phyloP scores from a whole-genome alignment of 2,329 filamentous ascomycete species.

The Colletotrichum gloeosporioides region DNA sequence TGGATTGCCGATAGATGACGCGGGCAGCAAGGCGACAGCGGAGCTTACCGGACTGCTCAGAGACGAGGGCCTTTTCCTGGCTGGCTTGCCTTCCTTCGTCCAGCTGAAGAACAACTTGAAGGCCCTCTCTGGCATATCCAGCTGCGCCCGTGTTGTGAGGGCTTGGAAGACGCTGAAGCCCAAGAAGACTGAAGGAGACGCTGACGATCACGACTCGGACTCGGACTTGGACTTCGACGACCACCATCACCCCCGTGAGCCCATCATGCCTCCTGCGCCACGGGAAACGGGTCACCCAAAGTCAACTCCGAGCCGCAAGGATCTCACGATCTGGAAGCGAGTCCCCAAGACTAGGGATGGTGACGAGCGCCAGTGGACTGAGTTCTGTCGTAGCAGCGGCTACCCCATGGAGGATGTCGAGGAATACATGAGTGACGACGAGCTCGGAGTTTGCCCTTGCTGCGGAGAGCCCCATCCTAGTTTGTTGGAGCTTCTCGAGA shows the following conservation, averaged over 20 bases:
- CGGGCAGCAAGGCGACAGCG: conserved; percentile 49
- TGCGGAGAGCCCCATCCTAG: conserved; percentile 44
- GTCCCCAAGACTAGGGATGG: conserved; percentile 47
- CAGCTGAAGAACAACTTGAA: conserved; percentile 45
- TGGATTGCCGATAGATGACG: conserved; percentile 55
- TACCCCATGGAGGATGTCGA: conserved; percentile 31
- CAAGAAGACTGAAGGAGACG: conserved; percentile 26
- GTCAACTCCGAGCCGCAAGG: conserved; percentile 39
- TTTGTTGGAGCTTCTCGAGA: conserved; percentile 37
- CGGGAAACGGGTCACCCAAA: conserved; percentile 46
- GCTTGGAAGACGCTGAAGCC: conserved; percentile 40
- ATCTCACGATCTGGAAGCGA: conserved; percentile 56
- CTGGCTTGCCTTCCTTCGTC: conserved; percentile 49
- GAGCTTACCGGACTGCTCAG: conserved; percentile 59
- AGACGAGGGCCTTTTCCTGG: conserved; percentile 58
- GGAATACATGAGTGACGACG: conserved; percentile 36
- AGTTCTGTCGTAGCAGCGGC: conserved; percentile 48
- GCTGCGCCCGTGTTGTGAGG: conserved; percentile 50
- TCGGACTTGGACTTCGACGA: conserved; percentile 29
- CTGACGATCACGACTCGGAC: conserved; percentile 23
- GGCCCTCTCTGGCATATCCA: conserved; percentile 41
- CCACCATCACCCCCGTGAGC: conserved; percentile 33
- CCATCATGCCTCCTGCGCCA: conserved; percentile 44
- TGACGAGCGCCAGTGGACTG: conserved; percentile 49
- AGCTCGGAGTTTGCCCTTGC: conserved; percentile 39